Evolutionary conservation across 768 basidiomycete species (phyloP), one percentile per base, ranked within the genome.

Genomic region (Collybiopsis confluens): DNA sequence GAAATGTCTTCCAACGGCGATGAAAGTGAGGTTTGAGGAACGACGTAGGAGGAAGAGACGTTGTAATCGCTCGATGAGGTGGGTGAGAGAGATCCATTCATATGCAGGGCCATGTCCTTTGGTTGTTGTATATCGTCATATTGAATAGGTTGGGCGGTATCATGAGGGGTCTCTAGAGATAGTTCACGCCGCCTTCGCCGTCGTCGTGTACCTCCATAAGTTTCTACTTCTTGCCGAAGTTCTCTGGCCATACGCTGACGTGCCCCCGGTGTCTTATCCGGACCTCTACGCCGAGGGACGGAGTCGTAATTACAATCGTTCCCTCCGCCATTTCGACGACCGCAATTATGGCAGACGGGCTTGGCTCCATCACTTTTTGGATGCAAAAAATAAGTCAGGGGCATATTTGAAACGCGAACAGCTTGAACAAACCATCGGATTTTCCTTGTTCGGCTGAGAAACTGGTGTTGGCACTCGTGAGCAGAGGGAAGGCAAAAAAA

Each of bases 181-280:
- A 26, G 15, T 30, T 52, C 50, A 42, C 50, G 50, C 21, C 62
- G 64, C 35, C 56, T 63, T 53, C 69, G 63, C 6, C 75, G 74
- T 30, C 74, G 72, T 23, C 74, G 70, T 38, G 36, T 66, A 46
- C 69, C 56, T 7, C 63, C 58, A 38, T 55, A 48, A 54, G 30
- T 54, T 45, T 59, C 62, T 67, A 37, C 70, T 64, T 70, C 73
- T 38, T 73, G 69, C 41, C 56, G 68, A 21, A 63, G 56, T 46
- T 77, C 78, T 36, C 75, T 68, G 4, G 76, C 67, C 54, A 74
- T 70, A 40, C 89, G 79, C 61, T 89, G 86, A 23, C 90, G 84
- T 36, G 86, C 86, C 20, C 90, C 88, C n/a, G 88, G 88, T 0
- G 73, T 77, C 67, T 80, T 88, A 67, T 91, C 90, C 2, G 89